A percentile compares a stretch with the other conserved stretches of the same genome.
These are phyloP conservation scores for Protea cynaroides DNA, from an alignment of 164 flowering plant species.

Conservation along the genomic window DNA sequence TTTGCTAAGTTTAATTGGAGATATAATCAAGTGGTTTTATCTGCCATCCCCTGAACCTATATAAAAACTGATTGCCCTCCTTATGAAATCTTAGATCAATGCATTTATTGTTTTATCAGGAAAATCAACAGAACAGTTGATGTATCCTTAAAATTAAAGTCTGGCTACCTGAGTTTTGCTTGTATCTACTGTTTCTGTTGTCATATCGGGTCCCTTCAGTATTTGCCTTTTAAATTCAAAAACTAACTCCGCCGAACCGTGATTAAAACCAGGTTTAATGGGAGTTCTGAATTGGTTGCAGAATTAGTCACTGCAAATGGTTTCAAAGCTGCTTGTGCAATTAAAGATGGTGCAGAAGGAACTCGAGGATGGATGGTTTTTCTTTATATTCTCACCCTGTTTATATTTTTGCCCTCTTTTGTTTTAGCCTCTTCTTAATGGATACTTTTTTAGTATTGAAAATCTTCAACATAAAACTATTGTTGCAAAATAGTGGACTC, in stretches of 20 bases:
- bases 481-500: slow-evolving; percentile 82
- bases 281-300: slow-evolving; percentile 90
- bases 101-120: neutral
- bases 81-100: too few relatives aligned
- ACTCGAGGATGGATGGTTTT: slow-evolving; percentile 89
- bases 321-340: slow-evolving; percentile 90
- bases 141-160: neutral
- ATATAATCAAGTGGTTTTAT: too few relatives aligned
- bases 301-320: slow-evolving; percentile 87
- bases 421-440: neutral
- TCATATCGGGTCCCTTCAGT: neutral
- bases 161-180: neutral
- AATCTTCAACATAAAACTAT: slow-evolving; percentile 7
- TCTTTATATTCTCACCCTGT: slow-evolving; percentile 10
- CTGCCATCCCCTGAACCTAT: too few relatives aligned
- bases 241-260: neutral
- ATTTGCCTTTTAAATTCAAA: neutral
- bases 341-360: slow-evolving; percentile 98
- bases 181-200: neutral
- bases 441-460: neutral
- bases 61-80: too few relatives aligned
- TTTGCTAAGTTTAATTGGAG: too few relatives aligned
- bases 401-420: neutral
- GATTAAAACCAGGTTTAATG: slow-evolving; percentile 81
- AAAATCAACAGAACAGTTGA: neutral